Percentiles rank a stretch among this genome's conserved stretches.
Evolutionary conservation across 2,329 filamentous ascomycete genomes (phyloP).

Genomic region (Chlorencoelia australis): DNA sequence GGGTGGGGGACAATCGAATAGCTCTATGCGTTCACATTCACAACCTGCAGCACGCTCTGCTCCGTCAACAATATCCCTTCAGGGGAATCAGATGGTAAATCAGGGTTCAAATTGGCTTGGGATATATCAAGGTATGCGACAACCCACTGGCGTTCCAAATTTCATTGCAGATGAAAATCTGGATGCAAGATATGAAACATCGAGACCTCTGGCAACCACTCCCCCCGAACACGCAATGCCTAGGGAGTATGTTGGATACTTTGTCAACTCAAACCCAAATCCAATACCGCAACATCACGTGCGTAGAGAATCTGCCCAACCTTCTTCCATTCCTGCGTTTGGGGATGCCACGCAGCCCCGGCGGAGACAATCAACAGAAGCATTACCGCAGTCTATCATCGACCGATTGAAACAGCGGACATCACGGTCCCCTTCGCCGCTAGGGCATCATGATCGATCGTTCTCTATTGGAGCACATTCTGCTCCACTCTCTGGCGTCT

Average conservation of each 20-base stretch:
- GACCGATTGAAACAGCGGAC: constrained; percentile 22
- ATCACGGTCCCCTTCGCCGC: constrained; percentile 28
- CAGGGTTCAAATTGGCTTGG: constrained; percentile 25
- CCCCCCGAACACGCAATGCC: constrained; percentile 20
- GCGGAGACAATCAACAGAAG: constrained; percentile 25
- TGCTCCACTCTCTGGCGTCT: constrained; percentile 14
- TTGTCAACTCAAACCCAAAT: constrained; percentile 22
- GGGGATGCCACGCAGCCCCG: constrained; percentile 22
- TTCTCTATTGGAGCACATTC: constrained; percentile 21
- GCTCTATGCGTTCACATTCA: constrained; percentile 55
- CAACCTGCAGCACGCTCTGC: constrained; percentile 44
- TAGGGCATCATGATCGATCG: constrained; percentile 26
- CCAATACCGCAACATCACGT: constrained; percentile 11
- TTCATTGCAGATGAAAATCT: constrained; percentile 43
- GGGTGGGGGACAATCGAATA: constrained; percentile 34
- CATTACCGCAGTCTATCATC: constrained; percentile 26
- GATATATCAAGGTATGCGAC: constrained; percentile 20
- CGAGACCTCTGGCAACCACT: constrained; percentile 12
- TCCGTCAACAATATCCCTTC: constrained; percentile 27
- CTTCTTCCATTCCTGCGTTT: constrained; percentile 24
- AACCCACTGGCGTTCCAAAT: constrained; percentile 39
- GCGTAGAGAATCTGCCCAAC: constrained; percentile 14
- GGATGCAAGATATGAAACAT: constrained; percentile 14
- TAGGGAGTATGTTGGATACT: constrained; percentile 28
- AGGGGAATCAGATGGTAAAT: constrained; percentile 28